A percentile compares a stretch with the other conserved stretches of the same genome.
Evolutionary conservation across 208 protist genomes (phyloP).

Genomic region (Leishmania guyanensis): DNA sequence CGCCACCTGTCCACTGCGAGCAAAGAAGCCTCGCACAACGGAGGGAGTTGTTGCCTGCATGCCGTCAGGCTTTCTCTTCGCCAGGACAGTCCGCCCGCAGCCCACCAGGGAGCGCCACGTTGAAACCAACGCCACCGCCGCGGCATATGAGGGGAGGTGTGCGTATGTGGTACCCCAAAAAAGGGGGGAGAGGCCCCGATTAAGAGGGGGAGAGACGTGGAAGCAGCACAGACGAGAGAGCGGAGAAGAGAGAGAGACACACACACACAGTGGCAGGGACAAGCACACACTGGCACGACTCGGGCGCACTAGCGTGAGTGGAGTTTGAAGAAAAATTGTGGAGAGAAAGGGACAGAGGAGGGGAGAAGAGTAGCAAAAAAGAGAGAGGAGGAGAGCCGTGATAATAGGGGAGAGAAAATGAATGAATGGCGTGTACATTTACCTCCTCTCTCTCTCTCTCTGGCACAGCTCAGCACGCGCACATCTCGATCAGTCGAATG

Average conservation of each 20-base stretch:
- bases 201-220: too few species aligned
- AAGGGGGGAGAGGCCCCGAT: too few species aligned
- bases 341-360: not conserved
- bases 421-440: not conserved
- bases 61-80: too few species aligned
- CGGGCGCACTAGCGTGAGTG: not conserved
- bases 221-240: too few species aligned
- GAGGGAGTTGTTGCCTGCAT: too few species aligned
- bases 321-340: not conserved
- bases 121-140: too few species aligned
- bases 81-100: too few species aligned
- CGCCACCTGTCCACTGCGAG: too few species aligned
- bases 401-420: not conserved
- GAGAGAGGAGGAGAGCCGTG: not conserved
- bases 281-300: not conserved
- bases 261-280: not conserved
- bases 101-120: too few species aligned
- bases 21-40: too few species aligned
- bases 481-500: not conserved
- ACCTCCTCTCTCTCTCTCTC: not conserved
- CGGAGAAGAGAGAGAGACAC: not conserved
- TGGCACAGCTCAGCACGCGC: not conserved
- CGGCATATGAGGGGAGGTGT: too few species aligned
- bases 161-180: too few species aligned
- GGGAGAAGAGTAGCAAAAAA: not conserved